These are phyloP conservation scores for Austroboletus festivus DNA, from an alignment of 768 basidiomycete genomes.

Conservation along the genomic window DNA sequence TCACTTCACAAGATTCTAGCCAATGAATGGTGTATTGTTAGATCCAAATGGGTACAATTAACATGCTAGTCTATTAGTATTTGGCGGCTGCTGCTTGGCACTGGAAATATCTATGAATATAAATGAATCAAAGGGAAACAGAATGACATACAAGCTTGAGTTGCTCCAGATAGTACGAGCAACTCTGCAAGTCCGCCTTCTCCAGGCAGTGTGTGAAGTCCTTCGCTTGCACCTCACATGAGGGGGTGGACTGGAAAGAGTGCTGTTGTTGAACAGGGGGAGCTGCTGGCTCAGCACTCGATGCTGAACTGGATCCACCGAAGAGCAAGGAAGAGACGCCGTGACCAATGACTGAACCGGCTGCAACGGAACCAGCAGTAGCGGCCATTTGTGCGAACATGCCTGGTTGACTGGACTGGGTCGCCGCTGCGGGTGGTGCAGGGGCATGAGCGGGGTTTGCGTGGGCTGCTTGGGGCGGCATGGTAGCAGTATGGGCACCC, in stretches of 20 bases:
- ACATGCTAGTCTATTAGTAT: constrained; percentile 35
- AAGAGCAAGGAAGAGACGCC: constrained; percentile 90
- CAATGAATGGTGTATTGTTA: constrained; percentile 10
- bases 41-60: constrained; percentile 4
- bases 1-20: too few relatives aligned
- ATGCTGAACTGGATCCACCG: constrained; percentile 53
- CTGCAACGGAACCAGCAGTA: constrained; percentile 85
- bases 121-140: neutral
- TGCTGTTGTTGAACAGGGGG: constrained; percentile 44
- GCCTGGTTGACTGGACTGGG: constrained; percentile 57
- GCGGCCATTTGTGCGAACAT: constrained; percentile 84
- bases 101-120: constrained; percentile 32
- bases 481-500: constrained; percentile 48
- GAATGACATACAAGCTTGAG: constrained; percentile 70
- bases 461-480: constrained; percentile 40
- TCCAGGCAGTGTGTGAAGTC: constrained; percentile 87
- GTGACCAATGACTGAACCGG: constrained; percentile 86
- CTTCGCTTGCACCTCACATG: constrained; percentile 80
- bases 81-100: constrained; percentile 74
- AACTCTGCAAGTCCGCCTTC: constrained; percentile 73
- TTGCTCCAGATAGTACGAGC: constrained; percentile 85
- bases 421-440: constrained; percentile 34
- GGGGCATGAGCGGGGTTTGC: constrained; percentile 43
- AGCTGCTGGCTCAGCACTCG: constrained; percentile 47
- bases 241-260: constrained; percentile 41